Conservation (phyloP, 192 early-diverging fungal species). For the Lobosporangium transversale region DNA sequence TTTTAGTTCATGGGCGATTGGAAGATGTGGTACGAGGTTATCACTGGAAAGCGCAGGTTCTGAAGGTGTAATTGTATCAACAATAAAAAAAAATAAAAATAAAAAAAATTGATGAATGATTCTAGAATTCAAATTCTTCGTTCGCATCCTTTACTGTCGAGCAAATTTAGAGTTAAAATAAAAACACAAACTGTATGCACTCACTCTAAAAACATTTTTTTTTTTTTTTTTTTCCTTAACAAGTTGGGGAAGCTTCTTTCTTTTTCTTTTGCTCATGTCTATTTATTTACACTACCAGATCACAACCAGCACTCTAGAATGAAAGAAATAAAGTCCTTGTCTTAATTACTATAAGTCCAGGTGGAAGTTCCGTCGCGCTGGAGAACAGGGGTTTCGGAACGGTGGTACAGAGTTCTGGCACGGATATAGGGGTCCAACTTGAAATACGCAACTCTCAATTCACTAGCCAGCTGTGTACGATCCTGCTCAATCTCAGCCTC, state of each 20-base stretch:
- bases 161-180: too few relatives aligned
- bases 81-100: neutral
- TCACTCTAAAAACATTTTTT: neutral
- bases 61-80: too few relatives aligned
- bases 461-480: constrained; percentile 47
- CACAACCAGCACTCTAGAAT: too few relatives aligned
- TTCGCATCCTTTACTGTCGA: too few relatives aligned
- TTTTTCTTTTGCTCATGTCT: too few relatives aligned
- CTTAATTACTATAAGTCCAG: constrained; percentile 46
- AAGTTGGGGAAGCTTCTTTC: too few relatives aligned
- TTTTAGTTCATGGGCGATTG: too few relatives aligned
- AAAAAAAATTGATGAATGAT: neutral
- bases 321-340: too few relatives aligned
- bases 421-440: constrained; percentile 62
- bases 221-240: constrained; percentile 10
- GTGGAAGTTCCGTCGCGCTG: constrained; percentile 31
- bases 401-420: constrained; percentile 53
- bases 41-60: constrained; percentile 54
- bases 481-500: constrained; percentile 54
- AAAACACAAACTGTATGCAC: too few relatives aligned
- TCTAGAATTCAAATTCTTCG: neutral
- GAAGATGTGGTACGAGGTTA: constrained; percentile 13
- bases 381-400: constrained; percentile 42
- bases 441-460: constrained; percentile 57
- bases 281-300: too few relatives aligned